phyloP scores from a whole-genome alignment of 2,329 filamentous ascomycete genomes.

The Monosporascus sp. region DNA sequence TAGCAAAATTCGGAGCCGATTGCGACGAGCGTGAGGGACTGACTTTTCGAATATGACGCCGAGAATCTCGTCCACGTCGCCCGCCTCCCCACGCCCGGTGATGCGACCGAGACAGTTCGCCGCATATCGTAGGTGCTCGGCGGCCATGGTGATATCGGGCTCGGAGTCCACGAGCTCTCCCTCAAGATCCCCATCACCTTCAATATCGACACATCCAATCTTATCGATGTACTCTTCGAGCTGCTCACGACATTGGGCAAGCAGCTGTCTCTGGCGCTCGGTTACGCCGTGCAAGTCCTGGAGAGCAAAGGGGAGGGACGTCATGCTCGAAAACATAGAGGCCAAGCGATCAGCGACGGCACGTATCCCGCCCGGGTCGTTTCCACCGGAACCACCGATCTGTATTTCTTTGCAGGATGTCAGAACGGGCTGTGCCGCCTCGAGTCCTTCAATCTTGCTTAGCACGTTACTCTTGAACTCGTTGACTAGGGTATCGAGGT shows the following conservation, averaged over 20 bases:
- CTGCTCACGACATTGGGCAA: slow-evolving; percentile 66
- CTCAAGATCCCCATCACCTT: slow-evolving; percentile 8
- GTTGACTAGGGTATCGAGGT: slow-evolving; percentile 33
- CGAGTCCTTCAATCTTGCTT: slow-evolving; percentile 36
- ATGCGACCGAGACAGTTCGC: slow-evolving; percentile 78
- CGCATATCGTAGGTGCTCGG: slow-evolving; percentile 79
- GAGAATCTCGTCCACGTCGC: slow-evolving; percentile 91
- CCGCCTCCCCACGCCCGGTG: slow-evolving; percentile 76
- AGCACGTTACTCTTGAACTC: slow-evolving; percentile 35
- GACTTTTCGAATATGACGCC: slow-evolving; percentile 98
- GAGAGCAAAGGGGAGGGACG: slow-evolving; percentile 63
- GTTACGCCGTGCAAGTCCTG: slow-evolving; percentile 86
- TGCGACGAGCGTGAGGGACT: slow-evolving; percentile 29
- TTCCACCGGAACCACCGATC: slow-evolving; percentile 22
- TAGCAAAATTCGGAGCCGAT: not conserved
- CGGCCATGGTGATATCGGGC: slow-evolving; percentile 81
- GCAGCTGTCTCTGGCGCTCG: slow-evolving; percentile 78
- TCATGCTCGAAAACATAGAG: slow-evolving; percentile 65
- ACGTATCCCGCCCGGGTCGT: slow-evolving; percentile 62
- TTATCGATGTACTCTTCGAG: slow-evolving; percentile 68
- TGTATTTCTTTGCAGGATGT: slow-evolving; percentile 69
- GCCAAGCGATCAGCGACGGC: slow-evolving; percentile 62
- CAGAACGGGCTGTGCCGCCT: slow-evolving; percentile 39
- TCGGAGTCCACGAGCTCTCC: slow-evolving; percentile 36
- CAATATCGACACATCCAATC: slow-evolving; percentile 31